Conservation (phyloP, 164 flowering plant genomes). For the Amborella trichopoda region DNA sequence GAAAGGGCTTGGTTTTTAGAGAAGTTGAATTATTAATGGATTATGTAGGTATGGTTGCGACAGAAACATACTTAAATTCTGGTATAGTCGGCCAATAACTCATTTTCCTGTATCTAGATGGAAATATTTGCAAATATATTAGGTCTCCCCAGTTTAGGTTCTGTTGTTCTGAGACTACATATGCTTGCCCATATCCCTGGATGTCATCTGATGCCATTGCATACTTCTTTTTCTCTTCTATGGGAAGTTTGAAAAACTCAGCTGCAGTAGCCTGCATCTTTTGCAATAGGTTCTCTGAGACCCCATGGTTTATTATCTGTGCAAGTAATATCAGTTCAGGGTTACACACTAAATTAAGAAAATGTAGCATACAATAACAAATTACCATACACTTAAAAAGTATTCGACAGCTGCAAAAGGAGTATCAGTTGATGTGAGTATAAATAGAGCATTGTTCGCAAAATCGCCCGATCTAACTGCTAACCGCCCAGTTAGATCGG, state of each 20-base stretch:
- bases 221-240: constrained; percentile 13
- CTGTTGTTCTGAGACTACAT: constrained; percentile 12
- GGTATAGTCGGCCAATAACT: constrained; percentile 13
- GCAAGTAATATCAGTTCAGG: too few species aligned
- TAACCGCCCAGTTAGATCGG: too few species aligned
- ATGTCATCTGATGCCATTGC: constrained; percentile 13
- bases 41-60: too few species aligned
- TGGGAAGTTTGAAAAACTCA: constrained; percentile 13
- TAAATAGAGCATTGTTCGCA: too few species aligned
- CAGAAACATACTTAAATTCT: constrained; percentile 7
- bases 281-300: constrained; percentile 8
- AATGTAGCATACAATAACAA: too few species aligned
- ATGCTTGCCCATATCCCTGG: constrained; percentile 18
- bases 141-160: constrained; percentile 15
- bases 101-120: constrained; percentile 5
- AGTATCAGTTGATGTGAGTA: too few species aligned
- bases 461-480: too few species aligned
- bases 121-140: constrained; percentile 5
- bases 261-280: constrained; percentile 8
- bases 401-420: too few species aligned
- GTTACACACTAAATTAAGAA: too few species aligned
- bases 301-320: constrained; percentile 16
- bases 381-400: too few species aligned
- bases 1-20: too few species aligned
- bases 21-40: too few species aligned